Conservation (phyloP, 176 grass and related monocot species). For the Raddia guianensis region DNA sequence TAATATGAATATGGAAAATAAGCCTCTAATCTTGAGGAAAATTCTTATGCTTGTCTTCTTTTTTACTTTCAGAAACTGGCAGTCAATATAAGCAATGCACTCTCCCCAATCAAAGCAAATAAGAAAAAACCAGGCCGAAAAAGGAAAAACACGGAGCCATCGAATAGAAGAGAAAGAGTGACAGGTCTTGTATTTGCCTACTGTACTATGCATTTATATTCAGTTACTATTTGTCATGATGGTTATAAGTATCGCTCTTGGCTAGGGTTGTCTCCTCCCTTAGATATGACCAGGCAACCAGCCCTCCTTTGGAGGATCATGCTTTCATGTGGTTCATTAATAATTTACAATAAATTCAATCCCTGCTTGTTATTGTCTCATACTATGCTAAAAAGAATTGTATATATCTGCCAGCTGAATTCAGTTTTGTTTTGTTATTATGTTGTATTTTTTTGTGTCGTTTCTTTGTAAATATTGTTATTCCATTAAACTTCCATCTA, state of each 20-base stretch:
- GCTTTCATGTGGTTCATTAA: slow-evolving; percentile 29
- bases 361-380: not conserved
- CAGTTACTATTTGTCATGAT: slow-evolving; percentile 6
- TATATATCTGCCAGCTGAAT: slow-evolving; percentile 18
- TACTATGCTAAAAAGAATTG: slow-evolving; percentile 14
- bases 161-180: slow-evolving; percentile 42
- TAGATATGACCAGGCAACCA: slow-evolving; percentile 7
- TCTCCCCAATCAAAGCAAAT: slow-evolving; percentile 38
- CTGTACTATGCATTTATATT: slow-evolving; percentile 26
- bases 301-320: slow-evolving; percentile 9
- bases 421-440: slow-evolving; percentile 26
- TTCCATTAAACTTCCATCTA: slow-evolving; percentile 13
- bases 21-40: not conserved
- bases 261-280: slow-evolving; percentile 8
- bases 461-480: slow-evolving; percentile 15
- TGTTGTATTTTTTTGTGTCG: not conserved
- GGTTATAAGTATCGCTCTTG: slow-evolving; percentile 31
- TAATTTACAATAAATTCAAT: slow-evolving; percentile 21
- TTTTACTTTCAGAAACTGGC: slow-evolving; percentile 43
- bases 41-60: slow-evolving; percentile 25
- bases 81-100: slow-evolving; percentile 32
- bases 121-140: slow-evolving; percentile 38
- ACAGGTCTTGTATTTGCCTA: slow-evolving; percentile 55
- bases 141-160: slow-evolving; percentile 45
- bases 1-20: slow-evolving; percentile 12